Evolutionary conservation across 805 yeast species (phyloP), one percentile per base, ranked within the genome.

Genomic region (Yamadazyma takamatsuzukensis): DNA sequence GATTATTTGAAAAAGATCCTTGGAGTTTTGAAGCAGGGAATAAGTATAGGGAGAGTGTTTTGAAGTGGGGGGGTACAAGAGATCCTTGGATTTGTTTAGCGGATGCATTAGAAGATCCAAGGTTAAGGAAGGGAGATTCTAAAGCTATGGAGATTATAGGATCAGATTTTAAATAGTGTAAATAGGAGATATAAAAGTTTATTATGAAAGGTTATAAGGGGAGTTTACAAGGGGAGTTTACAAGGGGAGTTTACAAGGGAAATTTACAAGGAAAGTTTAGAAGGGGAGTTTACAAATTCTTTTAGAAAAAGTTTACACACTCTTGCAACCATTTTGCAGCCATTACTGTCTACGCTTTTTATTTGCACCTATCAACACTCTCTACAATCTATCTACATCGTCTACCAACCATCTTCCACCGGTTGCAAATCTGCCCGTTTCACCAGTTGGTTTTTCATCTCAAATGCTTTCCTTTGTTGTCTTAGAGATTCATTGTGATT

Each of bases 1-100:
- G 74, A 29, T 61, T 90, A 24, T 93, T 93, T 54, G 64, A 59
- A 3, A 47, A 68, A 4, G 76, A 88, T 51, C 96, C 96, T 2
- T 70, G 83, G 52, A 74, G 78, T 39, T 63, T 83, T 19, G 63
- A 51, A 2, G 80, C 82, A n/a, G 98, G 98, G 13, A 81, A 78
- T 36, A 74, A 73, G 45, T 85, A 87, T 54, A 77, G 73, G 44
- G 61, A 76, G 18, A 71, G 77, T 37, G 80, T 93, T 0, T 62
- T 93, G 38, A 76, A 75, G 49, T 90, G 96, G 96, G 98, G 98
- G 15, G 98, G 98, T 0, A 76, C 94, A 3, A 71, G 77, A 39
- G 88, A 86, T 49, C 94, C 97, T 0, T 87, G 96, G 95, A 64
- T 66, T 14, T 80, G 95, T 51, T 63, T 93, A 12, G 84, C 94